Percentiles rank a stretch among this genome's conserved stretches.
Conservation (phyloP, 2,329 filamentous ascomycete species). For the Zopfia rhizophila region DNA sequence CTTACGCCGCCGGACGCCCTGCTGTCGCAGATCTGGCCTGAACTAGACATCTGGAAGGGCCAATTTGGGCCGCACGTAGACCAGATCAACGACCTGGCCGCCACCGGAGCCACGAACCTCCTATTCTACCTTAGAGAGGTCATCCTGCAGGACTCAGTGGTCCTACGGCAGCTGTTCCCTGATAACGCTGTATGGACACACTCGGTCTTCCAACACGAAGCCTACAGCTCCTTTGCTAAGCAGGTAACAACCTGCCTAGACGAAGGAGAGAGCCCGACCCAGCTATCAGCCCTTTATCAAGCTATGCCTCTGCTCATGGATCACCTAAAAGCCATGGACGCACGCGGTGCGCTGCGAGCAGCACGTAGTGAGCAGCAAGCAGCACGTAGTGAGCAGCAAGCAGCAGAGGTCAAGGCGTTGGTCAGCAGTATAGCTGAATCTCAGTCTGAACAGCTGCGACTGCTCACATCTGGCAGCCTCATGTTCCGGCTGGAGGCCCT, state of each 20-base stretch:
- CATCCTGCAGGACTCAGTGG: slow-evolving; percentile 5
- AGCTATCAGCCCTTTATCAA: slow-evolving; percentile 6
- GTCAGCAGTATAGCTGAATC: not conserved
- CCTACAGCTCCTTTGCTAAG: not conserved
- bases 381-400: slow-evolving; percentile 3
- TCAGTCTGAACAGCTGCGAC: slow-evolving; percentile 4
- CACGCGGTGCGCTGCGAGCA: too few species aligned
- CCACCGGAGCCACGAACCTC: slow-evolving; percentile 2
- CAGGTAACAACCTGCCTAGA: not conserved
- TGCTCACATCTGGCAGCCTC: slow-evolving; percentile 4
- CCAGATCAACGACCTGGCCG: slow-evolving; percentile 5
- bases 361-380: too few species aligned
- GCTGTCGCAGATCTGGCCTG: slow-evolving; percentile 1
- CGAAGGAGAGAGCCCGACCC: slow-evolving; percentile 1
- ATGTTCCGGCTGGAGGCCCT: slow-evolving; percentile 3
- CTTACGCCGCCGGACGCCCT: slow-evolving; percentile 3
- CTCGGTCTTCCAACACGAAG: not conserved
- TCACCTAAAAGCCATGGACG: slow-evolving; percentile 3
- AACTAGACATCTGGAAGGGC: slow-evolving; percentile 8
- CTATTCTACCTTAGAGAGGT: slow-evolving; percentile 12
- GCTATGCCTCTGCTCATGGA: slow-evolving; percentile 8
- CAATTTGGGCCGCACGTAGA: not conserved
- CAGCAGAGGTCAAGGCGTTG: slow-evolving; percentile 5
- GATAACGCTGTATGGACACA: too few species aligned
- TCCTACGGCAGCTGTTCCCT: not conserved